Conservation (phyloP, 352 stramenopile genomes). For the Phytophthora megakarya region DNA sequence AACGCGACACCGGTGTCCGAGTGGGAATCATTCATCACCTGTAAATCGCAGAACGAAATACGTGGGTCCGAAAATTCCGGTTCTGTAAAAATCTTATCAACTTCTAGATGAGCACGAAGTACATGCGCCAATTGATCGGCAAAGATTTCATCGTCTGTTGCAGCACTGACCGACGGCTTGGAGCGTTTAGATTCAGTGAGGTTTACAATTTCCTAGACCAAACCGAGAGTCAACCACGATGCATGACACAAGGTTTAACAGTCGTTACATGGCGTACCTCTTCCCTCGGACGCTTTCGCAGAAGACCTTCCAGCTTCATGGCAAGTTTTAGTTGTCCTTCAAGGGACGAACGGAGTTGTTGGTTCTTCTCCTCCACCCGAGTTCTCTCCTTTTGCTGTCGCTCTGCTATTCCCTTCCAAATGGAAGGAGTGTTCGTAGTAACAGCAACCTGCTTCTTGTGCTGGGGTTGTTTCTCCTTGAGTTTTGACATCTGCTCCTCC, state of each 20-base stretch:
- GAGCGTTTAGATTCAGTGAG: slow-evolving; percentile 19
- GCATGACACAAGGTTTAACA: not conserved
- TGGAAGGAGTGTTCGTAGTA: not conserved
- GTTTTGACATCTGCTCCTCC: slow-evolving; percentile 27
- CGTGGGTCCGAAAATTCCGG: slow-evolving; percentile 20
- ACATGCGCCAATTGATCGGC: slow-evolving; percentile 33
- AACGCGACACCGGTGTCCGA: slow-evolving; percentile 34
- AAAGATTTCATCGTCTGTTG: slow-evolving; percentile 38
- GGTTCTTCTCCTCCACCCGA: slow-evolving; percentile 40
- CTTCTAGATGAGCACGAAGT: slow-evolving; percentile 21
- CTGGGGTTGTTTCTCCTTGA: slow-evolving; percentile 20
- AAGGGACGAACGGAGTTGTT: slow-evolving; percentile 30
- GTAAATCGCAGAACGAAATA: slow-evolving; percentile 21
- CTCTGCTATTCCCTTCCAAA: slow-evolving; percentile 41
- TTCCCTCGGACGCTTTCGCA: slow-evolving; percentile 29
- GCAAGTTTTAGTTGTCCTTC: slow-evolving; percentile 44
- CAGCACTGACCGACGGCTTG: slow-evolving; percentile 8
- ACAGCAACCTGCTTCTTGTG: not conserved
- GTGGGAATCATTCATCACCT: slow-evolving; percentile 11
- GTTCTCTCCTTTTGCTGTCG: slow-evolving; percentile 31
- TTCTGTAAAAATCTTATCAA: slow-evolving; percentile 20
- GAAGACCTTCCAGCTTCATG: slow-evolving; percentile 36
- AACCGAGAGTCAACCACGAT: not conserved
- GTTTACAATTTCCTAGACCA: not conserved
- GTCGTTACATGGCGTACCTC: no score